Evolutionary conservation across 2,329 filamentous ascomycete genomes (phyloP).

Genomic region (Aspergillus pseudoviridinutans): DNA sequence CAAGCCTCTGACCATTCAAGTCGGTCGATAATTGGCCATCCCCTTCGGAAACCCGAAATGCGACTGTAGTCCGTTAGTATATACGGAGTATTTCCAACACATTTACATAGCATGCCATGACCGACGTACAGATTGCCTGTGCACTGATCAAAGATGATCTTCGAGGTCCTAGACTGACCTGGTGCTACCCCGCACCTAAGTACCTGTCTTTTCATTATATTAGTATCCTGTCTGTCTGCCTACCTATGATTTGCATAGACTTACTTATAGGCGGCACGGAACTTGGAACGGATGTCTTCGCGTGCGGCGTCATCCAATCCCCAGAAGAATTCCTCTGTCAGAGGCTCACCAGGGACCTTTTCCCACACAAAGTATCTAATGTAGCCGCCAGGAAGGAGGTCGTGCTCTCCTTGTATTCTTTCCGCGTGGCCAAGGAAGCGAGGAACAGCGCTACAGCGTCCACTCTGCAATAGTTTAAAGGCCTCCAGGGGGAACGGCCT

Average conservation of each 20-base stretch:
- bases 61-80: conserved; percentile 8
- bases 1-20: conserved; percentile 11
- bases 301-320: conserved; percentile 8
- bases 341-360: conserved; percentile 12
- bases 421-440: conserved; percentile 14
- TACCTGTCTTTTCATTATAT: conserved; percentile 11
- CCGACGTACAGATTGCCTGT: conserved; percentile 13
- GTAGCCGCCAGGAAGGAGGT: conserved; percentile 15
- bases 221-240: background rate
- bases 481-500: conserved; percentile 11
- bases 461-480: conserved; percentile 8
- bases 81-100: conserved; percentile 1
- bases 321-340: conserved; percentile 15
- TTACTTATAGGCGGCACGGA: conserved; percentile 15
- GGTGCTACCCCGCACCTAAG: conserved; percentile 10
- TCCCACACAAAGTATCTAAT: conserved; percentile 16
- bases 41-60: conserved; percentile 13
- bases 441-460: conserved; percentile 13
- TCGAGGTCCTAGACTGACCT: conserved; percentile 9
- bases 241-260: conserved; percentile 8
- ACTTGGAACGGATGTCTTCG: conserved; percentile 14
- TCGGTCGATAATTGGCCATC: conserved; percentile 12
- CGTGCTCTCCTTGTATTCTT: conserved; percentile 10
- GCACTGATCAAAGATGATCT: conserved; percentile 16
- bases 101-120: conserved; percentile 5